Evolutionary conservation across 176 grass and related monocot species (phyloP), one percentile per base, ranked within the genome.

Genomic region (Elymus sibiricus): DNA sequence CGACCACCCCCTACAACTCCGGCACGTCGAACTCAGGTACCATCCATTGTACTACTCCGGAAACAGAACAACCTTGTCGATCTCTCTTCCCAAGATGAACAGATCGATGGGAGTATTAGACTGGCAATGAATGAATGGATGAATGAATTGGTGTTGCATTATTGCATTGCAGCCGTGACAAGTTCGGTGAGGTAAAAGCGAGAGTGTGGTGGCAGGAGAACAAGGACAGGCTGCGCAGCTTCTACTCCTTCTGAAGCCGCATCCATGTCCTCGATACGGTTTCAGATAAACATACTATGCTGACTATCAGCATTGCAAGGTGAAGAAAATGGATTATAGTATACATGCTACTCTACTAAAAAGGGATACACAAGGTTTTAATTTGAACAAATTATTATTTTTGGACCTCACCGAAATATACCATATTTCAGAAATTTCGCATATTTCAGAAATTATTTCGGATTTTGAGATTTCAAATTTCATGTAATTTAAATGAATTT

Each of bases 161-260:
- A n/a, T 73, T 73, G 39, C 5, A 66, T 26, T 34, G 80, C 80
- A 82, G 80, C 80, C 65, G 80, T 34, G 65, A 82, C 9, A 82
- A 14, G 47, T 82, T 82, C 32, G 65, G 80, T 1, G 80, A 82
- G 65, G 80, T 82, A 34, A 82, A 71, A 65, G 80, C 80, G 7
- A 71, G 80, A 7, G 80, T 82, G 32, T 82, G 80, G 80, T 82
- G 80, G 65, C 29, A 71, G 9, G 80, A 82, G 80, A 82, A 82
- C 80, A 82, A 71, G 47, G 65, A 35, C 14, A 71, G 7, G 31
- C 80, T 82, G 66, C 65, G 68, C 13, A 68, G 51, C 80, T 17
- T 71, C 47, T 82, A 82, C 80, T 59, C 66, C 34, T 82, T 82
- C 80, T 82, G 46, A 82, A 38, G 47, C 47, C 16, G 15, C 19